Evolutionary conservation across 129 eudicot genomes (phyloP).

Genomic region (Gnaphalium uliginosum): DNA sequence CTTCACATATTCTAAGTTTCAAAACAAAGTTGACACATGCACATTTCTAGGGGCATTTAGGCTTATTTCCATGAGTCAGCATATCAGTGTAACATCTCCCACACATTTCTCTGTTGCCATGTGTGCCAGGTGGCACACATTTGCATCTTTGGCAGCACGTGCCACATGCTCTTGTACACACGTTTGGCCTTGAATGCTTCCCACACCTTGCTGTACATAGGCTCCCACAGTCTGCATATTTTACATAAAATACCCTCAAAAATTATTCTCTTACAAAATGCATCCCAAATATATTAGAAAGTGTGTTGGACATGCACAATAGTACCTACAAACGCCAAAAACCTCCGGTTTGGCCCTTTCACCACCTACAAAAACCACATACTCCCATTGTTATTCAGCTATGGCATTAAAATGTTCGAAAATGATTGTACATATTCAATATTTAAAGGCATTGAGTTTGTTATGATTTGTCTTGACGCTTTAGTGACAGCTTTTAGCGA

Average conservation of each 20-base stretch:
- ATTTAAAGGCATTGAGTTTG: too few species aligned
- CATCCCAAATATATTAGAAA: background rate
- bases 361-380: slow-evolving; percentile 39
- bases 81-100: slow-evolving; percentile 81
- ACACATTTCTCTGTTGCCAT: slow-evolving; percentile 67
- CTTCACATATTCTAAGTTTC: too few species aligned
- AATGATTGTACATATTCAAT: too few species aligned
- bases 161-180: slow-evolving; percentile 79
- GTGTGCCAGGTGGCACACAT: slow-evolving; percentile 85
- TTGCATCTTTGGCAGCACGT: slow-evolving; percentile 78
- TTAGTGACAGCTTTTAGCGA: too few species aligned
- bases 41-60: too few species aligned
- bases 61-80: slow-evolving; percentile 73
- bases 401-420: too few species aligned
- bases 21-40: too few species aligned
- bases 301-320: background rate
- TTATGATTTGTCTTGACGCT: too few species aligned
- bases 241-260: background rate
- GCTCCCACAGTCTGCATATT: slow-evolving; percentile 46
- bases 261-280: background rate
- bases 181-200: slow-evolving; percentile 65
- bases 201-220: slow-evolving; percentile 60
- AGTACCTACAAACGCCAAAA: slow-evolving; percentile 50
- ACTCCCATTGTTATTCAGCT: too few species aligned
- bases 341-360: slow-evolving; percentile 62